Evolutionary conservation across 768 basidiomycete genomes (phyloP), one percentile per base, ranked within the genome.

Genomic region (Scleroderma bovista): DNA sequence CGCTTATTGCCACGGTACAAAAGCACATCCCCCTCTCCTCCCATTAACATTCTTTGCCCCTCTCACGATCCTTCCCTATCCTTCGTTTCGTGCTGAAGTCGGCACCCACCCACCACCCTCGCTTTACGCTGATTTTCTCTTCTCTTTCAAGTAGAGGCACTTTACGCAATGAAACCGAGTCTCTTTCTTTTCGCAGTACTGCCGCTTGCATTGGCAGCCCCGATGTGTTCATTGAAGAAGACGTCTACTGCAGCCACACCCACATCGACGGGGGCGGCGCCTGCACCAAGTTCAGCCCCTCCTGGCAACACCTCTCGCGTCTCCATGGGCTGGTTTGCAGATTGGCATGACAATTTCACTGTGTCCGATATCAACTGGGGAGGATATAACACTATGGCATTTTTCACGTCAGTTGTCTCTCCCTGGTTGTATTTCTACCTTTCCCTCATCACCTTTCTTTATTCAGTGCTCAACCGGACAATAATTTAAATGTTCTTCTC

Each of bases 251-350:
- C 43, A 2, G 6, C 61, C 20, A 38, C 55, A 0, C 23, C 60
- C 7, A 11, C 49, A 19, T 31, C 50, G 2, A 23, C 51, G 0
- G 29, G 52, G 10, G 22, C 11, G 44, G 65, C 67, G 17, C 67
- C 66, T 1, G 67, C 53, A 1, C 41, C 45, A 24, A 52, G n/a
- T n/a, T n/a, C 12, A 43, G 17, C 56, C 16, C 26, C 56, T 11
- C 12, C 63, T 1, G 55, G 55, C 2, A 57, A 52, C 39, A 29
- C 56, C 2, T 46, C 61, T 16, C 17, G 31, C 44, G 70, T 84
- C 15, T 72, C 81, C n/a, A 69, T 77, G 42, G 73, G 81, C 13
- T 89, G 86, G 86, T 87, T 74, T 57, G 80, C 85, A 24, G 80
- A 81, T 38, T 90, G 81, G 81, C 81, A 84, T 60, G 64, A 76